Conservation (phyloP, 495 filamentous ascomycete species). For the Tuber brumale region DNA sequence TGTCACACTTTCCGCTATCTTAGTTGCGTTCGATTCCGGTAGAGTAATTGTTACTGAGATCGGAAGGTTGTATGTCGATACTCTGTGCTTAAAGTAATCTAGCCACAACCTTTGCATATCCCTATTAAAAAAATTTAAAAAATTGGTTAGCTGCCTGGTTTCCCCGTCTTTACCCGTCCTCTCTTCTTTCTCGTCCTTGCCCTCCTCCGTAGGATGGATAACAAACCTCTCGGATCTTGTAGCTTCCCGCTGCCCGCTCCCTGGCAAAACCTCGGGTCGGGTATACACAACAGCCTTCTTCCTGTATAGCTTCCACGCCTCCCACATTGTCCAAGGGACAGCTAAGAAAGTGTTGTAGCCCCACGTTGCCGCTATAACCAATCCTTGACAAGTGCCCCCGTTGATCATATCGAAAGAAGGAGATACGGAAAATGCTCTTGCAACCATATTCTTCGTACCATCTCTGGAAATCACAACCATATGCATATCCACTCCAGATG, state of each 20-base stretch:
- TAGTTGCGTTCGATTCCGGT: conserved; percentile 36
- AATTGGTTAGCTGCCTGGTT: neutral
- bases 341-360: conserved; percentile 40
- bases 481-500: conserved; percentile 35
- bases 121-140: conserved; percentile 9
- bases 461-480: conserved; percentile 39
- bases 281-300: conserved; percentile 38
- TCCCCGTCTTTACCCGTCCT: neutral
- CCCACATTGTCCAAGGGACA: conserved; percentile 39
- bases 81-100: conserved; percentile 31
- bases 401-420: conserved; percentile 35
- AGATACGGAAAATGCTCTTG: conserved; percentile 37
- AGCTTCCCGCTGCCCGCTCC: conserved; percentile 36
- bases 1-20: conserved; percentile 26
- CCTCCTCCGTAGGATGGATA: neutral
- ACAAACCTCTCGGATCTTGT: conserved; percentile 37
- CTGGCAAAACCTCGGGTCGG: conserved; percentile 35
- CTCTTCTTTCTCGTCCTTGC: neutral
- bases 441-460: conserved; percentile 40
- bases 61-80: conserved; percentile 26
- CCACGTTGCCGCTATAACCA: conserved; percentile 37
- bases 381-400: conserved; percentile 28
- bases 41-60: conserved; percentile 35
- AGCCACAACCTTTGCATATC: conserved; percentile 39
- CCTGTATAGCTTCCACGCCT: conserved; percentile 40